A percentile compares a stretch with the other conserved stretches of the same genome.
phyloP scores from a whole-genome alignment of 352 stramenopile species.

The Globisporangium perplexum region DNA sequence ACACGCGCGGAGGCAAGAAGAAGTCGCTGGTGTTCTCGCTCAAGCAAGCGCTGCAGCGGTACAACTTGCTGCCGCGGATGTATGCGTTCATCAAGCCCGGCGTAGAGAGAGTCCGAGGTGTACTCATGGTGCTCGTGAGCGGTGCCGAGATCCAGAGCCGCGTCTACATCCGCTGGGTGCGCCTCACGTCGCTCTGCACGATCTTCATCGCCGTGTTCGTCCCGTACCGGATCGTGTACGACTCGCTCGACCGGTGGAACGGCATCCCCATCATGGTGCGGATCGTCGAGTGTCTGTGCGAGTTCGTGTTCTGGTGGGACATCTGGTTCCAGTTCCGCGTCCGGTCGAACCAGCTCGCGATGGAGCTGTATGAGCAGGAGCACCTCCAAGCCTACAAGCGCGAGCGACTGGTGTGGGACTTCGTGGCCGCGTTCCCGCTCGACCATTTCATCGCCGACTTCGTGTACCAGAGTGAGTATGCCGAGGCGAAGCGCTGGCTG shows the following conservation, averaged over 20 bases:
- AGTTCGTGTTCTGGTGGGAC: constrained; percentile 43
- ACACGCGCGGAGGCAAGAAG: constrained; percentile 15
- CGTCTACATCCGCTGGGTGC: constrained; percentile 52
- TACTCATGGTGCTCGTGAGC: constrained; percentile 14
- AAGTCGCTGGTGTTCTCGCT: constrained; percentile 12
- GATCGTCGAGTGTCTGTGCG: constrained; percentile 29
- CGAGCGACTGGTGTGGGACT: constrained; percentile 34
- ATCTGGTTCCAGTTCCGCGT: constrained; percentile 64
- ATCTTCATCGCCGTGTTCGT: constrained; percentile 43
- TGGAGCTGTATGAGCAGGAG: constrained; percentile 62
- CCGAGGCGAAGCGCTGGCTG: constrained; percentile 22
- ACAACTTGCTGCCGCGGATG: constrained; percentile 2
- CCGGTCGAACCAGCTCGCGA: constrained; percentile 33
- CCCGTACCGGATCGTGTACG: constrained; percentile 52
- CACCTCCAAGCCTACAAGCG: constrained; percentile 49
- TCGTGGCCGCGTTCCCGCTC: constrained; percentile 39
- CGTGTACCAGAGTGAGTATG: constrained; percentile 1
- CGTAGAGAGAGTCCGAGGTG: neutral
- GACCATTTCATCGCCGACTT: constrained; percentile 34
- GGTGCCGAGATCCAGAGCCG: constrained; percentile 51
- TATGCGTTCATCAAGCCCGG: constrained; percentile 1
- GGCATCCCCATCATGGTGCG: constrained; percentile 27
- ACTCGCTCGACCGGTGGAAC: constrained; percentile 39
- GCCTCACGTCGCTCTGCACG: constrained; percentile 34
- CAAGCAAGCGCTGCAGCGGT: constrained; percentile 5